These are phyloP conservation scores for Phlebopus sp. DNA, from an alignment of 1,284 basidiomycete genomes.

Conservation along the genomic window DNA sequence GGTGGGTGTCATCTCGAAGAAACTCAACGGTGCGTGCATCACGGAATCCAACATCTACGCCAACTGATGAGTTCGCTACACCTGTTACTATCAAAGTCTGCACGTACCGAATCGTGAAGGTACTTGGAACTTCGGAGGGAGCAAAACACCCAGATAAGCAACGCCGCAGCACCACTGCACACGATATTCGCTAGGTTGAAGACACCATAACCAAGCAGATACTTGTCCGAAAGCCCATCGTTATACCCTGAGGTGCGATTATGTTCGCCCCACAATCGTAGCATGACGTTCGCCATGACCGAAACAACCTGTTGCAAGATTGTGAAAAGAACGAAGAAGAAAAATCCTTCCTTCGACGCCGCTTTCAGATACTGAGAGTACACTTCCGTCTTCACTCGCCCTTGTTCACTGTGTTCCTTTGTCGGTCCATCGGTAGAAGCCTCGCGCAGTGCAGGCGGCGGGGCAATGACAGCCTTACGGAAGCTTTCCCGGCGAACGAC, in stretches of 20 bases:
- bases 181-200: constrained; percentile 54
- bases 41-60: constrained; percentile 72
- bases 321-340: constrained; percentile 61
- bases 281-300: constrained; percentile 63
- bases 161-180: constrained; percentile 51
- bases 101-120: constrained; percentile 72
- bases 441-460: constrained; percentile 37
- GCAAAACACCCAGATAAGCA: constrained; percentile 79
- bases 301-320: constrained; percentile 53
- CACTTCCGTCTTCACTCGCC: constrained; percentile 75
- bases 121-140: constrained; percentile 71
- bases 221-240: constrained; percentile 49
- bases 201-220: constrained; percentile 60
- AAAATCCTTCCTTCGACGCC: constrained; percentile 72
- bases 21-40: constrained; percentile 80
- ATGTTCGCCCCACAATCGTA: constrained; percentile 79
- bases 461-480: constrained; percentile 40
- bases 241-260: constrained; percentile 66
- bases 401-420: constrained; percentile 82
- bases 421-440: constrained; percentile 44
- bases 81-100: constrained; percentile 17
- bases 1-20: constrained; percentile 84
- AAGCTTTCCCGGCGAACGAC: constrained; percentile 41
- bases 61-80: constrained; percentile 4
- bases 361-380: constrained; percentile 81